A percentile compares a stretch with the other conserved stretches of the same genome.
Conservation (phyloP, 805 yeast species). For the Kodamaea jinghongensis region DNA sequence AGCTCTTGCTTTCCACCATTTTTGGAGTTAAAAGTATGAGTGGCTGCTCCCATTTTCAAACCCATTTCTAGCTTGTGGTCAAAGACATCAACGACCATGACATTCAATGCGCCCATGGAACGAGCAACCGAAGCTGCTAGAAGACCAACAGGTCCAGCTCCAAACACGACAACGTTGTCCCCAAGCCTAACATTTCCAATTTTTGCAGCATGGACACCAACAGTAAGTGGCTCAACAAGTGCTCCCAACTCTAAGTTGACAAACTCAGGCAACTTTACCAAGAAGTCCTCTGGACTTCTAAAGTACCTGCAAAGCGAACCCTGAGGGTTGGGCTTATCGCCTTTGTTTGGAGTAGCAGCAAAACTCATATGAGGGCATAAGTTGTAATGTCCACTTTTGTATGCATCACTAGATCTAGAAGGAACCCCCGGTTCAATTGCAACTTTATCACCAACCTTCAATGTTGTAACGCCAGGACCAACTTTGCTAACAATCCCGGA, state of each 20-base stretch:
- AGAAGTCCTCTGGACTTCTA: conserved; percentile 76
- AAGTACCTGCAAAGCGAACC: conserved; percentile 76
- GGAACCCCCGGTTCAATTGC: conserved; percentile 93
- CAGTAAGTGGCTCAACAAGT: conserved; percentile 80
- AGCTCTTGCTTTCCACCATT: conserved; percentile 42
- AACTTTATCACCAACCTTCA: conserved; percentile 80
- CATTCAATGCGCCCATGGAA: conserved; percentile 71
- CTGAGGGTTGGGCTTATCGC: conserved; percentile 62
- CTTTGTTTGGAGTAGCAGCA: conserved; percentile 87
- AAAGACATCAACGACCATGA: conserved; percentile 67
- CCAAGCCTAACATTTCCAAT: conserved; percentile 63
- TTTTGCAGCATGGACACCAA: conserved; percentile 79
- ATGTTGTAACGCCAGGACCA: conserved; percentile 60
- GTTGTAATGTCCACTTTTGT: conserved; percentile 77
- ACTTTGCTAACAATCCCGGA: conserved; percentile 72
- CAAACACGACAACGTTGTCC: conserved; percentile 70
- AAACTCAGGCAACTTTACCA: conserved; percentile 74
- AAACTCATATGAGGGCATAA: conserved; percentile 83
- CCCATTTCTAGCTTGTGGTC: conserved; percentile 70
- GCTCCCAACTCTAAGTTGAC: conserved; percentile 86
- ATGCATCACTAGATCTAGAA: conserved; percentile 68
- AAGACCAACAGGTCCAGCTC: conserved; percentile 89
- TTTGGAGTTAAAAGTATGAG: conserved; percentile 55
- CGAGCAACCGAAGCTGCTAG: conserved; percentile 69
- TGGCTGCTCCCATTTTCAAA: conserved; percentile 63